Percentiles rank a stretch among this genome's conserved stretches.
These are phyloP conservation scores for Ormosia semicastrata DNA, from an alignment of 306 rosid genomes.

Conservation along the genomic window DNA sequence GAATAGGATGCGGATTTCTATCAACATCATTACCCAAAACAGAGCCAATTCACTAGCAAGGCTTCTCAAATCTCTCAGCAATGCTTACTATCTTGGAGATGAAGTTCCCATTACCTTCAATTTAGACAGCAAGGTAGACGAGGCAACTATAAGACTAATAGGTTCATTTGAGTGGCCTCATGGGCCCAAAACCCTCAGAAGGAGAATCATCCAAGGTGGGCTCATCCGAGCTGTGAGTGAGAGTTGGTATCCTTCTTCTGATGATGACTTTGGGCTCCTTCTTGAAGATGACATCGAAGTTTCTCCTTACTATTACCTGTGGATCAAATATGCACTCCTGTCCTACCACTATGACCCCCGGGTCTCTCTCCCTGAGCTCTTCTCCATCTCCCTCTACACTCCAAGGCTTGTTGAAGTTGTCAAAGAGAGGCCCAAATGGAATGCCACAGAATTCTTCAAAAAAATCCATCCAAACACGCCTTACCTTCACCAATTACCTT, in stretches of 20 bases:
- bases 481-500: slow-evolving; percentile 90
- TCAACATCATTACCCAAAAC: slow-evolving; percentile 88
- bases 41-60: slow-evolving; percentile 68
- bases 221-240: slow-evolving; percentile 94
- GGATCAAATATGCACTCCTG: slow-evolving; percentile 94
- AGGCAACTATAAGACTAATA: slow-evolving; percentile 64
- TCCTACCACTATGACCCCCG: slow-evolving; percentile 91
- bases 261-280: slow-evolving; percentile 80
- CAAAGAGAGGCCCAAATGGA: slow-evolving; percentile 94
- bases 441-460: slow-evolving; percentile 77
- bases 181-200: slow-evolving; percentile 79
- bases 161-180: slow-evolving; percentile 86
- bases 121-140: slow-evolving; percentile 92
- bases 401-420: slow-evolving; percentile 90
- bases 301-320: slow-evolving; percentile 88
- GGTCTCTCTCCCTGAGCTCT: slow-evolving; percentile 76
- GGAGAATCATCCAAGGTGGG: slow-evolving; percentile 97
- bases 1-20: slow-evolving; percentile 74
- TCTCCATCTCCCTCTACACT: slow-evolving; percentile 92
- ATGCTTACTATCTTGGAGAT: slow-evolving; percentile 89
- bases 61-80: slow-evolving; percentile 76
- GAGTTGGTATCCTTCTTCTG: slow-evolving; percentile 94
- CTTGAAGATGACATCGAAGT: slow-evolving; percentile 96
- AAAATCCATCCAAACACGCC: slow-evolving; percentile 82
- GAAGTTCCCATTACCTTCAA: slow-evolving; percentile 82